A percentile compares a stretch with the other conserved stretches of the same genome.
Evolutionary conservation across 768 basidiomycete species (phyloP).

Genomic region (Amyloporia xantha): DNA sequence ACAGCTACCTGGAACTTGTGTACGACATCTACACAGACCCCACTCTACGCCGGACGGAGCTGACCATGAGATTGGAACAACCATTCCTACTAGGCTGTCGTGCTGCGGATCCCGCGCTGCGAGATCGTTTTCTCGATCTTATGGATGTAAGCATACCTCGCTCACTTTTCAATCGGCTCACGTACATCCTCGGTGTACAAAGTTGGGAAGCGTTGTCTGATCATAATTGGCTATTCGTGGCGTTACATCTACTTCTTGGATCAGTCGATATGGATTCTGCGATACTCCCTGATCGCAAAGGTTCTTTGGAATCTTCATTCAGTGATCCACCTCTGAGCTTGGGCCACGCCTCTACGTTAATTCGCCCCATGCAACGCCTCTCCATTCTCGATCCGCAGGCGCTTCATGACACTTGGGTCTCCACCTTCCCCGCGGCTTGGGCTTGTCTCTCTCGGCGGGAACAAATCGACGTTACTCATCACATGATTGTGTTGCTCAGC

Average conservation of each 20-base stretch:
- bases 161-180: slow-evolving; percentile 72
- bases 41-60: slow-evolving; percentile 77
- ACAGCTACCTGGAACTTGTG: slow-evolving; percentile 81
- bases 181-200: slow-evolving; percentile 89
- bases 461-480: slow-evolving; percentile 82
- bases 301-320: slow-evolving; percentile 26
- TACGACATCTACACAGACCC: slow-evolving; percentile 93
- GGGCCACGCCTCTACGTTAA: slow-evolving; percentile 43
- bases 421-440: slow-evolving; percentile 85
- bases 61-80: slow-evolving; percentile 89
- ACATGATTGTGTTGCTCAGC: slow-evolving; percentile 84
- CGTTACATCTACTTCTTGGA: slow-evolving; percentile 85
- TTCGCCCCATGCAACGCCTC: slow-evolving; percentile 78
- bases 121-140: slow-evolving; percentile 84
- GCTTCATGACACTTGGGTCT: slow-evolving; percentile 82
- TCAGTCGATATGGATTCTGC: slow-evolving; percentile 41
- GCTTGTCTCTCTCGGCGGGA: slow-evolving; percentile 77
- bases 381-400: slow-evolving; percentile 71
- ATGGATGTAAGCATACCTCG: slow-evolving; percentile 85
- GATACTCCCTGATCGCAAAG: slow-evolving; percentile 37
- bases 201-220: slow-evolving; percentile 92
- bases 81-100: slow-evolving; percentile 91
- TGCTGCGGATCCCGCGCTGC: slow-evolving; percentile 67
- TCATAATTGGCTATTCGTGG: slow-evolving; percentile 90
- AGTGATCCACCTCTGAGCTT: slow-evolving; percentile 34